phyloP scores from a whole-genome alignment of 75 land plant genomes.

The Sequoia sempervirens region DNA sequence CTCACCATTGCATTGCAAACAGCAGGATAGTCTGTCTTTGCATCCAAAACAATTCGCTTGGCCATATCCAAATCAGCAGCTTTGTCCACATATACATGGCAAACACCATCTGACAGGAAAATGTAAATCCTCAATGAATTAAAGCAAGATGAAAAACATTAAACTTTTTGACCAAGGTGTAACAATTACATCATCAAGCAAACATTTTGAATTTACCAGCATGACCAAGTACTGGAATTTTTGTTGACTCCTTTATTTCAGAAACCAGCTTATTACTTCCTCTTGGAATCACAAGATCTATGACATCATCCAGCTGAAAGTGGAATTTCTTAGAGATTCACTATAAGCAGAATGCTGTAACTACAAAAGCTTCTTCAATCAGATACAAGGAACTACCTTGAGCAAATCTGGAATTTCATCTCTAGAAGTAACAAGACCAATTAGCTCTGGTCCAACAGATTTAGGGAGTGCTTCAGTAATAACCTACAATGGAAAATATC shows the following conservation, averaged over 20 bases:
- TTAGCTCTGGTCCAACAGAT: slow-evolving; percentile 68
- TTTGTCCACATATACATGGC: slow-evolving; percentile 95
- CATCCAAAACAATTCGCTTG: slow-evolving; percentile 73
- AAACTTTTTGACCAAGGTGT: not conserved
- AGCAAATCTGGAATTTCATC: slow-evolving; percentile 95
- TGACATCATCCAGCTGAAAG: slow-evolving; percentile 94
- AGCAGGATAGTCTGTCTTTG: slow-evolving; percentile 93
- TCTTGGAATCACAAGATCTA: slow-evolving; percentile 98
- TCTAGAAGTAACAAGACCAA: slow-evolving; percentile 91
- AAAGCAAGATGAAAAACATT: not conserved
- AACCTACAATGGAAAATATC: slow-evolving; percentile 37
- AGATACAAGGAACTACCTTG: slow-evolving; percentile 47
- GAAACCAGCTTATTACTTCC: slow-evolving; percentile 95
- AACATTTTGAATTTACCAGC: slow-evolving; percentile 52
- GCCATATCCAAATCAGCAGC: slow-evolving; percentile 77
- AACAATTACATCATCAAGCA: not conserved
- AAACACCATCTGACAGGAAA: slow-evolving; percentile 73
- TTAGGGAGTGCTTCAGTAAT: slow-evolving; percentile 83
- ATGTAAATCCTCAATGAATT: not conserved
- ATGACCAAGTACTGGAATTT: slow-evolving; percentile 98
- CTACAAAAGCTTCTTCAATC: not conserved
- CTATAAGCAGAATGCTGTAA: slow-evolving; percentile 1
- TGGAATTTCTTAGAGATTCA: not conserved
- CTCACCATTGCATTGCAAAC: slow-evolving; percentile 98
- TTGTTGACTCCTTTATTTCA: slow-evolving; percentile 82